Percentiles rank a stretch among this genome's conserved stretches.
phyloP scores from a whole-genome alignment of 495 filamentous ascomycete species.

The Glarea lozoyensis region DNA sequence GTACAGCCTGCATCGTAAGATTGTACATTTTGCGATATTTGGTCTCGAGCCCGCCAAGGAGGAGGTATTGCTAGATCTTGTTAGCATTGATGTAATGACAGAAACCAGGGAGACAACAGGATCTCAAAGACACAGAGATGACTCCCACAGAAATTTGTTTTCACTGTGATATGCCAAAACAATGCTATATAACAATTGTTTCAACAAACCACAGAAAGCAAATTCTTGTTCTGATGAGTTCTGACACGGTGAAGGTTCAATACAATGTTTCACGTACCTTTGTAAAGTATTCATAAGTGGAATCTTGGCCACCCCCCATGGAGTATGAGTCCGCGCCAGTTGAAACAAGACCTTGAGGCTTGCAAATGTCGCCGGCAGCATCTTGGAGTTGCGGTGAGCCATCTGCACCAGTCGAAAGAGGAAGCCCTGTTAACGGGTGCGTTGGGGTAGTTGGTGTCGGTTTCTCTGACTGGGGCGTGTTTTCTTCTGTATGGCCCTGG shows the following conservation, averaged over 20 bases:
- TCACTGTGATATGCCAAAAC: too few relatives aligned
- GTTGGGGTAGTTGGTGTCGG: neutral
- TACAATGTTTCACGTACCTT: too few relatives aligned
- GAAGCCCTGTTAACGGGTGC: neutral
- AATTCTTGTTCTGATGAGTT: too few relatives aligned
- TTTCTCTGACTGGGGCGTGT: neutral
- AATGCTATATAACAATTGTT: too few relatives aligned
- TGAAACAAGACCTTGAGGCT: constrained; percentile 40
- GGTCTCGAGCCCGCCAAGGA: constrained; percentile 73
- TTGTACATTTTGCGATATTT: constrained; percentile 82
- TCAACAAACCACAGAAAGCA: too few relatives aligned
- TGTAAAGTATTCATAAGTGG: constrained; percentile 90
- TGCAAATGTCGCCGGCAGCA: constrained; percentile 32
- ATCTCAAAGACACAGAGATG: too few relatives aligned
- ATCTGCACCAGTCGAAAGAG: too few relatives aligned
- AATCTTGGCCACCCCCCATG: constrained; percentile 81
- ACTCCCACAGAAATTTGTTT: too few relatives aligned
- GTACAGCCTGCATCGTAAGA: constrained; percentile 57
- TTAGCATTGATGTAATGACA: constrained; percentile 8
- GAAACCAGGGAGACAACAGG: too few relatives aligned
- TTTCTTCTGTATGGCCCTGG: constrained; percentile 1
- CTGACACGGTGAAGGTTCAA: too few relatives aligned
- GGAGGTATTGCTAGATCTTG: constrained; percentile 39
- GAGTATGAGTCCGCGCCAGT: constrained; percentile 43
- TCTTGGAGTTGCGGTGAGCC: constrained; percentile 9